A percentile compares a stretch with the other conserved stretches of the same genome.
Conservation (phyloP, 2,329 filamentous ascomycete genomes). For the Alternaria sp. region DNA sequence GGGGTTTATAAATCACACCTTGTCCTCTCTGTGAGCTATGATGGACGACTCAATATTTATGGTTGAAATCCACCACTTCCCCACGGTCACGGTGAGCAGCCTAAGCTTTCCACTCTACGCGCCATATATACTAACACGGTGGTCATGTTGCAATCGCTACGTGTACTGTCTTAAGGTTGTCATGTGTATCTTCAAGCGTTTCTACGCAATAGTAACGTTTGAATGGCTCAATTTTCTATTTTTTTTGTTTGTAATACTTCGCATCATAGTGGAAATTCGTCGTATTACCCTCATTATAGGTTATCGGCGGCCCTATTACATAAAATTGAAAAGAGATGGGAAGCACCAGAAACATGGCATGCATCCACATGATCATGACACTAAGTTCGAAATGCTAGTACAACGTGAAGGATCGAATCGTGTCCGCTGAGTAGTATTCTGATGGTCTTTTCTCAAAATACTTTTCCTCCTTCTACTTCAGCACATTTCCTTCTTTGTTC, state of each 20-base stretch:
- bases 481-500: constrained; percentile 18
- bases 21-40: no score
- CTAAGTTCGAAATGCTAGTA: not conserved
- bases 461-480: not conserved
- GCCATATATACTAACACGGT: no score
- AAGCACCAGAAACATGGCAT: not conserved
- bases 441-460: not conserved
- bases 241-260: no score
- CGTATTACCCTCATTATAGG: not conserved
- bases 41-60: no score
- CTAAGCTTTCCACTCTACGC: no score
- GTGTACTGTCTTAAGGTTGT: no score
- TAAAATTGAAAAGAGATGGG: not conserved
- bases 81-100: no score
- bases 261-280: not conserved
- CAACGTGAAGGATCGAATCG: not conserved
- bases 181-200: no score
- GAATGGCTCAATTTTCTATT: no score
- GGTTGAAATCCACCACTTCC: no score
- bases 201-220: not conserved
- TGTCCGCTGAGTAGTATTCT: not conserved
- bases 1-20: no score
- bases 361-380: not conserved
- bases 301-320: not conserved
- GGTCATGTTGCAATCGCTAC: no score